These are phyloP conservation scores for Solanum rostratum DNA, from an alignment of 257 asterid species.

Conservation along the genomic window DNA sequence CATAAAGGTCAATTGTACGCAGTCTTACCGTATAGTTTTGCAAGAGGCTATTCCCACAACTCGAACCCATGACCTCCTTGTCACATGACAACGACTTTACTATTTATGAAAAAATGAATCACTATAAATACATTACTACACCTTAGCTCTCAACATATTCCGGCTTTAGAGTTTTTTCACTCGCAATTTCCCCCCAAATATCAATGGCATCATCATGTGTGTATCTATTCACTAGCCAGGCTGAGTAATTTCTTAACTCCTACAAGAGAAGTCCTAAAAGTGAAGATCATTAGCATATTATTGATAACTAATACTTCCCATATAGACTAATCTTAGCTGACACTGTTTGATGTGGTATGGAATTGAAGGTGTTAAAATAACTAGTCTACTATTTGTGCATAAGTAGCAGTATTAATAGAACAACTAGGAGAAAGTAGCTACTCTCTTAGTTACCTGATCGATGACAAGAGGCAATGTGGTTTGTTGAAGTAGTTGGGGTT, in stretches of 20 bases:
- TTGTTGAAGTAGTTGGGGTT: slow-evolving; percentile 25
- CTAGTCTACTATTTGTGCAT: no score
- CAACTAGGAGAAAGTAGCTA: background rate
- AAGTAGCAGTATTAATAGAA: no score
- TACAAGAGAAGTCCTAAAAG: no score
- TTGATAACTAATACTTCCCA: no score
- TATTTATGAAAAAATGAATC: background rate
- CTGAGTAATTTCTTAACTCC: no score
- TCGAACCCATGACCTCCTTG: fast-evolving
- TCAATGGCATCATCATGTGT: background rate
- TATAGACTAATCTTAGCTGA: no score
- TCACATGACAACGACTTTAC: background rate
- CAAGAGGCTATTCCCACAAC: background rate
- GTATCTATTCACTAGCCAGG: no score
- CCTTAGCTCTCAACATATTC: background rate
- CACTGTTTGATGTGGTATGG: no score
- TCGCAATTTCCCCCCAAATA: background rate
- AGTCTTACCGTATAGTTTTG: background rate
- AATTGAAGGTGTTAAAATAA: no score
- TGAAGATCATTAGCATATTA: no score
- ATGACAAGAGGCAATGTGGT: slow-evolving; percentile 40
- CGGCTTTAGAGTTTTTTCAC: background rate
- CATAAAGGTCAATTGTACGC: background rate
- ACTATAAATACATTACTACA: background rate
- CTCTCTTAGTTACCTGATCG: slow-evolving; percentile 42